Conservation (phyloP, 1,284 basidiomycete genomes). For the Moniliella sp. region DNA sequence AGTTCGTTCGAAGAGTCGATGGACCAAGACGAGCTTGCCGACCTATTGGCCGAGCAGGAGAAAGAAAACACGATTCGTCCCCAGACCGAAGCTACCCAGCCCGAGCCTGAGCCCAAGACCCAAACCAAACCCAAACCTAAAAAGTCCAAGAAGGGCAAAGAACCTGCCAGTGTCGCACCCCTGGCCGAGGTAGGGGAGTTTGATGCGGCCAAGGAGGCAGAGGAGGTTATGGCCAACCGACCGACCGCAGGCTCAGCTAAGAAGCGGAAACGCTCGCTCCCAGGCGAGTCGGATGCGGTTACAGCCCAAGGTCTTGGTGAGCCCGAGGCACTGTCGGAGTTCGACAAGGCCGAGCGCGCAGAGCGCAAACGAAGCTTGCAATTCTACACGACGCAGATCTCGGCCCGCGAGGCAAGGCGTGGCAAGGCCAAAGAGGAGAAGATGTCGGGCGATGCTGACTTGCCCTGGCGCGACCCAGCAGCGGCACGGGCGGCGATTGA, state of each 20-base stretch:
- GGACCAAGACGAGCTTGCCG: conserved; percentile 18
- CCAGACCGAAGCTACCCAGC: background rate
- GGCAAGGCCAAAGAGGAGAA: conserved; percentile 4
- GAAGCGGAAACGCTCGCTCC: conserved; percentile 4
- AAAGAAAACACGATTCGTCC: background rate
- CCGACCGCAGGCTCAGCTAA: too few species aligned
- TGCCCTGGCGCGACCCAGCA: conserved; percentile 27
- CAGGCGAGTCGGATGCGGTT: conserved; percentile 7
- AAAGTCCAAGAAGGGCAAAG: background rate
- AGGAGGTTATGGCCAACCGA: conserved; percentile 5
- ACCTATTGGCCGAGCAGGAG: conserved; percentile 4
- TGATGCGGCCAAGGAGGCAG: conserved; percentile 7
- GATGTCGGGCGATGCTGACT: conserved; percentile 27
- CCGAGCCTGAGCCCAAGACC: background rate
- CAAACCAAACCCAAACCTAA: conserved; percentile 1
- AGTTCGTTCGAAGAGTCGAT: conserved; percentile 2
- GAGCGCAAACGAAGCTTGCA: conserved; percentile 15
- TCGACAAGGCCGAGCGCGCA: conserved; percentile 20
- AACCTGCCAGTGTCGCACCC: conserved; percentile 2
- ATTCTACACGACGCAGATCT: conserved; percentile 24
- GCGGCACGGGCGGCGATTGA: conserved; percentile 22
- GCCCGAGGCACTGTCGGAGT: conserved; percentile 12
- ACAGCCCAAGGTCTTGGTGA: conserved; percentile 22
- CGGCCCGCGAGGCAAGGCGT: conserved; percentile 8
- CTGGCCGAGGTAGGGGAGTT: conserved; percentile 10